Evolutionary conservation across 1,284 basidiomycete genomes (phyloP).

Genomic region (Cryptococcus jaspeensis): DNA sequence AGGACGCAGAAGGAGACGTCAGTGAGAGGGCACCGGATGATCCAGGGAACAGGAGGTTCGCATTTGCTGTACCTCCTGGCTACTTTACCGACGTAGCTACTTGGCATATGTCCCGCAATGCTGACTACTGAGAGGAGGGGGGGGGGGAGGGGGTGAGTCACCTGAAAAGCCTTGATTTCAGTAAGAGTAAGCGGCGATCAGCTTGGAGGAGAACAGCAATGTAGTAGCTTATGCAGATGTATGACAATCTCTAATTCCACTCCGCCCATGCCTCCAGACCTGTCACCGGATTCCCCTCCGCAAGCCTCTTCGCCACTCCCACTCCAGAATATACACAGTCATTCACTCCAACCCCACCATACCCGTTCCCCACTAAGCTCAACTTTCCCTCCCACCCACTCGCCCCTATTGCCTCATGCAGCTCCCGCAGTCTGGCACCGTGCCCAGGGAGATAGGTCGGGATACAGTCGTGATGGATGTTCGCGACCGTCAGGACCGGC

Average conservation of each 20-base stretch:
- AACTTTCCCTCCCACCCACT: slow-evolving; percentile 62
- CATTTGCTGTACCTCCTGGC: too few relatives aligned
- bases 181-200: too few relatives aligned
- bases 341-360: slow-evolving; percentile 83
- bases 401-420: slow-evolving; percentile 57
- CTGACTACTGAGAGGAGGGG: too few relatives aligned
- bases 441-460: slow-evolving; percentile 79
- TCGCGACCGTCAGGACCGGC: slow-evolving; percentile 57
- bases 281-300: slow-evolving; percentile 25
- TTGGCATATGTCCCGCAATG: too few relatives aligned
- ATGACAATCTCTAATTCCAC: slow-evolving; percentile 7
- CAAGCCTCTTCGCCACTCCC: slow-evolving; percentile 37
- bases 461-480: slow-evolving; percentile 71
- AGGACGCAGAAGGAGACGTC: background rate
- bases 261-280: slow-evolving; percentile 44
- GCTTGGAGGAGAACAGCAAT: too few relatives aligned
- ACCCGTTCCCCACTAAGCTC: slow-evolving; percentile 79
- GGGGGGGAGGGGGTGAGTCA: too few relatives aligned
- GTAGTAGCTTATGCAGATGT: background rate
- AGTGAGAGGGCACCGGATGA: background rate
- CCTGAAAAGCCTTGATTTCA: too few relatives aligned
- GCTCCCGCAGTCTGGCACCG: slow-evolving; percentile 63
- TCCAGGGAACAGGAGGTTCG: too few relatives aligned
- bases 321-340: slow-evolving; percentile 80
- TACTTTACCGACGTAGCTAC: too few relatives aligned